A percentile compares a stretch with the other conserved stretches of the same genome.
Conservation (phyloP, 2,329 filamentous ascomycete species). For the Septoria linicola region DNA sequence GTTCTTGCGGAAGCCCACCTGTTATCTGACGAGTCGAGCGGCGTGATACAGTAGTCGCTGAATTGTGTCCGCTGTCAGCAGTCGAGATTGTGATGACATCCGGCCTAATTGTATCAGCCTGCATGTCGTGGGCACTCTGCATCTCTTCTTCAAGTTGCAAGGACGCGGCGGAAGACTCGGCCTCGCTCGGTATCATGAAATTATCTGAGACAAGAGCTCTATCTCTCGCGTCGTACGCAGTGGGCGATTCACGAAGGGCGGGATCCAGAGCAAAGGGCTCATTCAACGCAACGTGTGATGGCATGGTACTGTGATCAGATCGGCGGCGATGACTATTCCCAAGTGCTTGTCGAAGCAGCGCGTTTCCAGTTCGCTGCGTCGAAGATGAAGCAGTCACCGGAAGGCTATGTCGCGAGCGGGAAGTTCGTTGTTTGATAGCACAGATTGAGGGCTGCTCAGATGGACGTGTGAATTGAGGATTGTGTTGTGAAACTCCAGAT, state of each 20-base stretch:
- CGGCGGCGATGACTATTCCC: constrained; percentile 6
- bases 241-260: background rate
- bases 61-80: too few species aligned
- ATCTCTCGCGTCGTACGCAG: background rate
- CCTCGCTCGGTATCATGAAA: too few species aligned
- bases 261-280: constrained; percentile 4
- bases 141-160: constrained; percentile 9
- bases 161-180: constrained; percentile 1
- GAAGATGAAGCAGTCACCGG: background rate
- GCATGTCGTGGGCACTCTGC: constrained; percentile 1
- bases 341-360: constrained; percentile 4
- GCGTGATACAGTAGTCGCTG: too few species aligned
- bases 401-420: constrained; percentile 3
- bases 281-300: background rate
- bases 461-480: background rate
- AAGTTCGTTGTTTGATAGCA: background rate
- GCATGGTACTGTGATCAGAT: background rate
- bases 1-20: too few species aligned
- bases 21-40: too few species aligned
- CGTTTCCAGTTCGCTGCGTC: constrained; percentile 5
- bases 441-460: background rate
- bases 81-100: too few species aligned
- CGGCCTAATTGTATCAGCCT: too few species aligned
- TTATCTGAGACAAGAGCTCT: too few species aligned
- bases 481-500: too few species aligned